Conservation (phyloP, 1,139 yeast genomes). For the Yamadazyma aaseri region DNA sequence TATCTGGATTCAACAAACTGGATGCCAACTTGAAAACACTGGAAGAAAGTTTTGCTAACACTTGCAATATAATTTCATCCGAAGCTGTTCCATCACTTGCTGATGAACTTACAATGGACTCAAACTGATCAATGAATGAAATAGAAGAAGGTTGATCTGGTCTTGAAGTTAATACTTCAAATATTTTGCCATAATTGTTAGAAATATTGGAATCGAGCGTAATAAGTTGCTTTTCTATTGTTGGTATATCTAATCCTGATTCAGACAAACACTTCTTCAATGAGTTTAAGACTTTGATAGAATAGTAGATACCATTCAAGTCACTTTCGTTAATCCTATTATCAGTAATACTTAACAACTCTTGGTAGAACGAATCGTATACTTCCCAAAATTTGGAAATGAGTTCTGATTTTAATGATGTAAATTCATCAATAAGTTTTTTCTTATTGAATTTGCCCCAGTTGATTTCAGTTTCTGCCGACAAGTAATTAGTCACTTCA, state of each 20-base stretch:
- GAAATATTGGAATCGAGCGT: too few relatives aligned
- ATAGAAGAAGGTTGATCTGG: conserved; percentile 3
- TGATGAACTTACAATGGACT: conserved; percentile 11
- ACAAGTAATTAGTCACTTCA: conserved; percentile 7
- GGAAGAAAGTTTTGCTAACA: conserved; percentile 24
- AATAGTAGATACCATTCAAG: conserved; percentile 2
- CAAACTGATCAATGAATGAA: conserved; percentile 15
- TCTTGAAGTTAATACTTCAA: not conserved
- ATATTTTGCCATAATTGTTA: not conserved
- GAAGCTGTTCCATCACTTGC: not conserved
- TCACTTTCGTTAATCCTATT: conserved; percentile 1
- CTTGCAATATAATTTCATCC: conserved; percentile 16
- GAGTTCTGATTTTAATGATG: conserved; percentile 1
- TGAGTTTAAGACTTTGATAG: conserved; percentile 6
- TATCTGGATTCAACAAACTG: conserved; percentile 14
- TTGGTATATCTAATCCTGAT: conserved; percentile 1
- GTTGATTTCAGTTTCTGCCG: conserved; percentile 5
- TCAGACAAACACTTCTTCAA: conserved; percentile 8
- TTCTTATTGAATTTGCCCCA: conserved; percentile 12
- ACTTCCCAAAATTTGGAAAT: conserved; percentile 3
- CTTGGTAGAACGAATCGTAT: conserved; percentile 3
- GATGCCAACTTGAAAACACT: conserved; percentile 23
- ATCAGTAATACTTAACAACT: conserved; percentile 1
- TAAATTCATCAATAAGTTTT: conserved; percentile 9
- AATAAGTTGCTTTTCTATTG: too few relatives aligned